Base-by-base conservation (phyloP, 208 protist genomes). In the Trypanosoma platydactyli region DNA sequence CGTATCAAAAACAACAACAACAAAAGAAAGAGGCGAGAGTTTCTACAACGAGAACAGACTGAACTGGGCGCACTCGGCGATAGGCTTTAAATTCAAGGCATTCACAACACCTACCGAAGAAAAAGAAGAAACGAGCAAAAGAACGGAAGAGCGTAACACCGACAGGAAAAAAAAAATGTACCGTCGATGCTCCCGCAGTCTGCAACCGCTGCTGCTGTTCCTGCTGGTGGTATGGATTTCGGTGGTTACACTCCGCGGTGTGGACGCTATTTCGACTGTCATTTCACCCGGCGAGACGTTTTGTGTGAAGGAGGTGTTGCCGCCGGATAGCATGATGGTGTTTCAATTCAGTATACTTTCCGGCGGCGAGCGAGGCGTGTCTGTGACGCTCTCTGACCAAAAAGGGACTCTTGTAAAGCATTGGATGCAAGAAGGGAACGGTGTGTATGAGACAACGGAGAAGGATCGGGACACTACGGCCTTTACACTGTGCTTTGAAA, bases 401-500 rank as follows among this genome's bases (percentile, higher is more conserved):
- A 41, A 69, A 0, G 65, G 64, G 35, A 51, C 58, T 22, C 27
- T 38, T 5, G 12, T 89, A 9, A 63, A 68, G 27, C 0, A 22
- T 1, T 94, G 81, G 77, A 27, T 27, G 0, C 49, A 73, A 0
- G 50, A 56, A 1, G 20, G 41, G 5, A 49, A 77, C 1, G 89
- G 89, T 24, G 49, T 64, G 25, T 76, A 80, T 65, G 58, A 72
- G 15, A 30, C 87, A 13, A 20, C 58, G 3, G 79, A 63, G 2
- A n/a, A 54, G n/a, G 50, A 64, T 22, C 33, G 9, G 5, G 64
- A 44, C 54, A 12, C 44, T 3, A 55, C 48, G 30, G 24, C 46
- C n/a, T 29, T 92, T 1, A 44, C 42, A 4, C 70, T 86, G 4
- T 68, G 65, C 29, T 79, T 94, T 33, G 76, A 88, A 56, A 94